Evolutionary conservation across 176 grass and related monocot species (phyloP).

Genomic region (Rhynchospora pubera): DNA sequence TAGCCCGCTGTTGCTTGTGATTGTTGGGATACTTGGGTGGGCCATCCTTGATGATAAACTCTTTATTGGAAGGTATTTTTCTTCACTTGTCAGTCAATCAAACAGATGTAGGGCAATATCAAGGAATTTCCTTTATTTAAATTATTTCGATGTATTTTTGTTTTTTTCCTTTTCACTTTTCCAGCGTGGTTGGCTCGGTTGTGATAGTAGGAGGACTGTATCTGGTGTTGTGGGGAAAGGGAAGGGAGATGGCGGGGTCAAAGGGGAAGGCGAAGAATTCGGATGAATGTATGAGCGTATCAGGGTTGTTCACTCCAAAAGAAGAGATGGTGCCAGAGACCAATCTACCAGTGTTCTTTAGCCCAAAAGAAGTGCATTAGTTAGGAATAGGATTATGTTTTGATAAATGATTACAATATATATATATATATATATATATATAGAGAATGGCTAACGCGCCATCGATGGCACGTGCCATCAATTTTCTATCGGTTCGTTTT

Average conservation of each 20-base stretch:
- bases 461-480: too few species aligned
- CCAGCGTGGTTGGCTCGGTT: conserved; percentile 51
- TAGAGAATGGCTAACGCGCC: too few species aligned
- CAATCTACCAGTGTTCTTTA: neutral
- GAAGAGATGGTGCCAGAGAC: neutral
- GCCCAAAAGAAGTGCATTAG: neutral
- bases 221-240: conserved; percentile 81
- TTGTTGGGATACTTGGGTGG: conserved; percentile 74
- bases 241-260: conserved; percentile 35
- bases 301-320: neutral
- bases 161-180: neutral
- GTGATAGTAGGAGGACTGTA: conserved; percentile 72
- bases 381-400: neutral
- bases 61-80: conserved; percentile 51
- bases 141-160: neutral
- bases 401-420: too few species aligned
- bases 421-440: too few species aligned
- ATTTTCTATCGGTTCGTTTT: too few species aligned
- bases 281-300: neutral
- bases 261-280: neutral
- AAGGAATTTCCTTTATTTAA: neutral
- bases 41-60: conserved; percentile 75
- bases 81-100: neutral
- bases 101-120: neutral
- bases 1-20: conserved; percentile 77